phyloP scores from a whole-genome alignment of 2,329 filamentous ascomycete species.

The Colletotrichum magnum region DNA sequence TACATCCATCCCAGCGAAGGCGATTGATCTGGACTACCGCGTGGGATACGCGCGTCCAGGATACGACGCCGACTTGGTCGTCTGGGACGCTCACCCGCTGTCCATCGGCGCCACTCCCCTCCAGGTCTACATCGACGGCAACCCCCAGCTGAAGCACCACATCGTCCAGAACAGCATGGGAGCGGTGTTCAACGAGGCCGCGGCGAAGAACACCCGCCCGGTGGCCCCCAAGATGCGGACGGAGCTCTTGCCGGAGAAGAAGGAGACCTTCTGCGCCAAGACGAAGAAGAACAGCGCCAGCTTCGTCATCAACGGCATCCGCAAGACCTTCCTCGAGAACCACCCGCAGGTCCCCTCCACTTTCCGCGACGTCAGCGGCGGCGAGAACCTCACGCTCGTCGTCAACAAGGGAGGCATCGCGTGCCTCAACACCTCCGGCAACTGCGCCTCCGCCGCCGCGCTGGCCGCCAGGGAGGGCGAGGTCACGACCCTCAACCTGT shows the following conservation, averaged over 20 bases:
- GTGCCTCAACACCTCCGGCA: constrained; percentile 50
- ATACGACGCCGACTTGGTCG: constrained; percentile 65
- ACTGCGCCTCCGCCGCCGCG: constrained; percentile 30
- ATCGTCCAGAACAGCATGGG: constrained; percentile 48
- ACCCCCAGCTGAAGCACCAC: constrained; percentile 50
- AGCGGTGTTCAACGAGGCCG: constrained; percentile 29
- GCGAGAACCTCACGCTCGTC: constrained; percentile 53
- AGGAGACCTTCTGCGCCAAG: constrained; percentile 45
- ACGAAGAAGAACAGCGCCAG: constrained; percentile 43
- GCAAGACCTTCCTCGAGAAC: constrained; percentile 51
- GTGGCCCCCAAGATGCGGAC: constrained; percentile 44
- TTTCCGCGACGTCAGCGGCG: constrained; percentile 22
- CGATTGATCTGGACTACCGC: constrained; percentile 58
- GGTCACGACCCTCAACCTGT: constrained; percentile 51
- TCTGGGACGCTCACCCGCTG: constrained; percentile 64
- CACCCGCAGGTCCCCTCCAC: constrained; percentile 31
- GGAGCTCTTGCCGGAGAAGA: constrained; percentile 42
- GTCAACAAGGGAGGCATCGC: constrained; percentile 55
- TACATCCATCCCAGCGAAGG: constrained; percentile 60
- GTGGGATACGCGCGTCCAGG: constrained; percentile 60
- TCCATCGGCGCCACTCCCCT: constrained; percentile 59
- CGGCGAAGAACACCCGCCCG: background rate
- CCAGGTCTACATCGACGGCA: constrained; percentile 64
- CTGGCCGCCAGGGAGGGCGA: constrained; percentile 49
- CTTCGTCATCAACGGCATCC: constrained; percentile 56